phyloP scores from a whole-genome alignment of 768 basidiomycete species.

The Leccinum subgranulosum region DNA sequence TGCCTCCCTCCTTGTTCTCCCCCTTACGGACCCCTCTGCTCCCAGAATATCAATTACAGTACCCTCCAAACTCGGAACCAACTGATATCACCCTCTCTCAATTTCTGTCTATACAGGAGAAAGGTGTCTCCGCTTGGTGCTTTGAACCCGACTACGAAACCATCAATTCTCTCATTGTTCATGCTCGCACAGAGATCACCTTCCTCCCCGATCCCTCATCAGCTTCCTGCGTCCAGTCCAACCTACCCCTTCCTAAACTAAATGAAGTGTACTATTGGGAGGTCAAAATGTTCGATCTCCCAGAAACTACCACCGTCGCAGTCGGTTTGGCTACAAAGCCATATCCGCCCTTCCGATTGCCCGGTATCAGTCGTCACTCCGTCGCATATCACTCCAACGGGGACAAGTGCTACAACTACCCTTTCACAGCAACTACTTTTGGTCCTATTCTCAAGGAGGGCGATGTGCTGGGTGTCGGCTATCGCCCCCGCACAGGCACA shows the following conservation, averaged over 20 bases:
- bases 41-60: constrained; percentile 77
- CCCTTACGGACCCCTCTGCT: constrained; percentile 5
- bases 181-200: constrained; percentile 94
- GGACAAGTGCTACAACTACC: constrained; percentile 96
- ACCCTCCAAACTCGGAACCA: constrained; percentile 93
- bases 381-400: constrained; percentile 96
- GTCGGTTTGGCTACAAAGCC: constrained; percentile 97
- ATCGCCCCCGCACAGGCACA: constrained; percentile 92
- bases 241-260: constrained; percentile 92
- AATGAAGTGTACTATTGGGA: constrained; percentile 99
- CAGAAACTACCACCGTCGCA: constrained; percentile 80
- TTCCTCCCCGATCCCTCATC: constrained; percentile 96
- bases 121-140: constrained; percentile 98
- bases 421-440: constrained; percentile 82
- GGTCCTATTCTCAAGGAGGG: constrained; percentile 88
- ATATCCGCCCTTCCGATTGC: constrained; percentile 90
- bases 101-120: constrained; percentile 98
- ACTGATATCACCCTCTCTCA: constrained; percentile 98
- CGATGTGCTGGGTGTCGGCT: constrained; percentile 94
- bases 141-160: constrained; percentile 99
- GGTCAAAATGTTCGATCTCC: constrained; percentile 98
- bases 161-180: constrained; percentile 87
- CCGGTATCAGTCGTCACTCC: constrained; percentile 82
- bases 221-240: constrained; percentile 93
- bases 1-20: neutral